Base-by-base conservation (phyloP, 2,329 filamentous ascomycete species). In the Colletotrichum liriopes region DNA sequence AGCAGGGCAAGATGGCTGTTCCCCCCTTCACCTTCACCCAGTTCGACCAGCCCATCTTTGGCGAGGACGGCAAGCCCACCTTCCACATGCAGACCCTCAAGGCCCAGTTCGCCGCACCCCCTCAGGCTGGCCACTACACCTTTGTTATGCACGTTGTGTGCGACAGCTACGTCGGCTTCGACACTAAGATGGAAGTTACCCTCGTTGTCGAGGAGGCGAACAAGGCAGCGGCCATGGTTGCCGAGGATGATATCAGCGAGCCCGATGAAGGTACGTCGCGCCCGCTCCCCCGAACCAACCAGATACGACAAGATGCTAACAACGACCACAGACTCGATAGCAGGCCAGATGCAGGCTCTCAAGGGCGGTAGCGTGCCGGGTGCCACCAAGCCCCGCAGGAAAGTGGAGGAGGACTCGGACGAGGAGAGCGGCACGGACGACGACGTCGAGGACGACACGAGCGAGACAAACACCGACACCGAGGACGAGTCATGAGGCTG, bases 71-170 rank as follows among this genome's bases (percentile, higher is more conserved):
- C 77, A 93, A 93, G 80, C 96, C 96, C 2, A 98, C 96, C 2
- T 99, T 94, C 85, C 93, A 95, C 78, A 92, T 99, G 84, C 95
- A 98, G 82, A 99, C 96, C 3, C 87, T 98, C 78, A 98, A 98
- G 87, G 96, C 97, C 81, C 94, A 98, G 81, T 99, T 99, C 82
- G 94, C 96, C 75, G 96, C 96, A 1, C 96, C 96, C 54, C 95
- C 96, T 32, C 94, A 98, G 80, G 90, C 94, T 6, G 96, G 96
- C 56, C 93, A 95, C 81, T 99, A 98, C 84, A 95, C 93, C 1
- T 99, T 99, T 80, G 93, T 95, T 73, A 93, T 98, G 91, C 93
- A 98, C 82, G 86, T 98, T 74, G 88, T 98, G 65, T 98, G 95
- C 79, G 96, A 99, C 83, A 95, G 94, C 79, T 99, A 99, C 78